A percentile compares a stretch with the other conserved stretches of the same genome.
These are phyloP conservation scores for Botrytis byssoidea DNA, from an alignment of 2,329 filamentous ascomycete species.

Conservation along the genomic window DNA sequence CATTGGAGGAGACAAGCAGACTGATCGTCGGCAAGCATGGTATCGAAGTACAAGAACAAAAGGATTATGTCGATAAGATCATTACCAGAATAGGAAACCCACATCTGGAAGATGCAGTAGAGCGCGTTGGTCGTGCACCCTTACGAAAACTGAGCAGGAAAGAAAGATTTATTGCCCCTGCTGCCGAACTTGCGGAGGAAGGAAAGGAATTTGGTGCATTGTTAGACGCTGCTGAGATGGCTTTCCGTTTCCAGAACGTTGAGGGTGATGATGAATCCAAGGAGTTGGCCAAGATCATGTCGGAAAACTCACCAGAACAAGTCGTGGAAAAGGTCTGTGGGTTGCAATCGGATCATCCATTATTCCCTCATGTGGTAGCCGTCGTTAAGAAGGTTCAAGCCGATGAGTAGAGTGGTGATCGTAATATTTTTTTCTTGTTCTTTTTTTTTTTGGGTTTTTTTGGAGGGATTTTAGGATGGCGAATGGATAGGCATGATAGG, in stretches of 20 bases:
- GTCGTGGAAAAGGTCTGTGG: conserved; percentile 81
- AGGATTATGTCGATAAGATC: conserved; percentile 88
- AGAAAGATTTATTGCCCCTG: conserved; percentile 93
- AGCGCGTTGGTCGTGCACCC: conserved; percentile 92
- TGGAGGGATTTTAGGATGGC: conserved; percentile 22
- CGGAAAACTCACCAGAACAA: conserved; percentile 67
- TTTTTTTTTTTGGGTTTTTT: conserved; percentile 19
- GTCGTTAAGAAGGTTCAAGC: conserved; percentile 82
- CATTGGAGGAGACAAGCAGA: conserved; percentile 79
- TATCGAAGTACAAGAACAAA: conserved; percentile 72
- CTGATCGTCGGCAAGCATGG: conserved; percentile 86
- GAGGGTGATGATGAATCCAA: conserved; percentile 86
- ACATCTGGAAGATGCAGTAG: conserved; percentile 85
- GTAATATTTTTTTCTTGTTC: conserved; percentile 1
- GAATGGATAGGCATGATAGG: conserved; percentile 5
- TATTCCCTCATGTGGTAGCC: conserved; percentile 72
- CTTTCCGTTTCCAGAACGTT: conserved; percentile 93
- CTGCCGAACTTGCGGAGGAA: conserved; percentile 81
- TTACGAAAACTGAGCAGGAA: conserved; percentile 91
- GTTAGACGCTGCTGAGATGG: conserved; percentile 83
- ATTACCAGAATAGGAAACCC: conserved; percentile 91
- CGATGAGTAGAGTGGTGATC: conserved; percentile 30
- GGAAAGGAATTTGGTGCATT: conserved; percentile 71
- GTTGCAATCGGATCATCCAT: conserved; percentile 70
- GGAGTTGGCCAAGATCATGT: conserved; percentile 83